phyloP scores from a whole-genome alignment of 345 rosid genomes.

The Salix caprea region DNA sequence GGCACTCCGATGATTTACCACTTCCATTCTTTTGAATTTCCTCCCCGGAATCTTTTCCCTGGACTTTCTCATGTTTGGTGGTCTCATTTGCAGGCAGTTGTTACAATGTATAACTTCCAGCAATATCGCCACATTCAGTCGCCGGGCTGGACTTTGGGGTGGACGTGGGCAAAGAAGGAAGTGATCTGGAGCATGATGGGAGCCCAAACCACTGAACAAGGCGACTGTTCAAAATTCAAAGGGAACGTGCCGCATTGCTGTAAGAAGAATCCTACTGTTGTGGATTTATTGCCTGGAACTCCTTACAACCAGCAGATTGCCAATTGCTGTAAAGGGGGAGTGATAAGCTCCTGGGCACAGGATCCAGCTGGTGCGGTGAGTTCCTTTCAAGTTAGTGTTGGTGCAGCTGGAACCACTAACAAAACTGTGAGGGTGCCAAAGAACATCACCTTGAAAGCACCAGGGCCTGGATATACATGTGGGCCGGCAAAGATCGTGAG shows the following conservation, averaged over 20 bases:
- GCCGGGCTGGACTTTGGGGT: conserved; percentile 32
- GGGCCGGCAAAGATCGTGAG: conserved; percentile 29
- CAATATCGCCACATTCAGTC: conserved; percentile 35
- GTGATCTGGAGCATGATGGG: conserved; percentile 34
- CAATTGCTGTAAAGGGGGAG: conserved; percentile 36
- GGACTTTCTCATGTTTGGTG: not conserved
- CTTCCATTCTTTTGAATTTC: not conserved
- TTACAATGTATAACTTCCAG: conserved; percentile 34
- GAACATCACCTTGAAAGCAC: conserved; percentile 31
- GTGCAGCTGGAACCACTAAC: conserved; percentile 32
- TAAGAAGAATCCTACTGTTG: conserved; percentile 28
- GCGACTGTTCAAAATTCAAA: conserved; percentile 28
- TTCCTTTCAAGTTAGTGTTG: conserved; percentile 33
- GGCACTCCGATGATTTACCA: not conserved
- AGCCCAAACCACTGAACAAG: conserved; percentile 29
- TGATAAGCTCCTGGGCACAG: conserved; percentile 27
- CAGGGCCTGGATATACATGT: conserved; percentile 34
- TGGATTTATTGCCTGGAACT: conserved; percentile 31
- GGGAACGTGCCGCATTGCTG: conserved; percentile 32
- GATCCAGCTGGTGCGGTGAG: conserved; percentile 18
- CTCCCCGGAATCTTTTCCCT: not conserved
- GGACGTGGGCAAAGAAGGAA: conserved; percentile 35
- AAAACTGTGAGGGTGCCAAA: conserved; percentile 31
- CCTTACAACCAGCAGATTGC: conserved; percentile 38
- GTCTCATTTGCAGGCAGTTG: conserved; percentile 21